phyloP scores from a whole-genome alignment of 129 eudicot genomes.

The Arctium minus region DNA sequence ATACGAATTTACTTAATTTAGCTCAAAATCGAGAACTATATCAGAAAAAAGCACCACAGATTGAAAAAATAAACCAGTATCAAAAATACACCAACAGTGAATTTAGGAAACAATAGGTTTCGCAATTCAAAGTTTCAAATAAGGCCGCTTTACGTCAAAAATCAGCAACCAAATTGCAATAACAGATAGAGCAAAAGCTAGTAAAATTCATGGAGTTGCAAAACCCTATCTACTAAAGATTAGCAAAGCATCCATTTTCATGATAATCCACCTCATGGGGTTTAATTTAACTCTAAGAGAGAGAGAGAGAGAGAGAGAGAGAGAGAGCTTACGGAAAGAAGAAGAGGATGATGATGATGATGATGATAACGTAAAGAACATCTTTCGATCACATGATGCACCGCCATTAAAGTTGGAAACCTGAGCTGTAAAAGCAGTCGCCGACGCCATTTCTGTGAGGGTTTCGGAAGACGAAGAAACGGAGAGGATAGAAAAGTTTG shows the following conservation, averaged over 20 bases:
- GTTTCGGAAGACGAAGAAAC: conserved; percentile 21
- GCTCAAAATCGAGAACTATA: not conserved
- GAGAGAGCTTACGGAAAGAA: conserved; percentile 14
- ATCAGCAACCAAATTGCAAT: not conserved
- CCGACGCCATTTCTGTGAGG: conserved; percentile 25
- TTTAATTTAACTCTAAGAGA: conserved; percentile 3
- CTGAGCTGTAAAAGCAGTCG: conserved; percentile 30
- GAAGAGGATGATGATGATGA: not conserved
- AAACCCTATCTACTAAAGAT: not conserved
- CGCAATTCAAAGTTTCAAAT: not conserved
- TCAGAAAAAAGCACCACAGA: not conserved
- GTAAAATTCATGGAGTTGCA: not conserved
- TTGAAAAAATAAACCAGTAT: not conserved
- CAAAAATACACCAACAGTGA: not conserved
- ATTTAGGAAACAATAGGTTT: not conserved
- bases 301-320: conserved; percentile 1
- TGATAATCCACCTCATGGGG: conserved; percentile 1
- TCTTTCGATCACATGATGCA: conserved; percentile 14
- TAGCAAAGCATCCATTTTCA: not conserved
- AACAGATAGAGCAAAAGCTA: not conserved
- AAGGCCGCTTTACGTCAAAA: not conserved
- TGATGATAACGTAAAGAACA: conserved; percentile 6
- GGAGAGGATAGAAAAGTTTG: conserved; percentile 7
- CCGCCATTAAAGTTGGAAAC: conserved; percentile 28
- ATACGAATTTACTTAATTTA: conserved; percentile 3